Conservation (phyloP, 768 basidiomycete species). For the Russula brevipes region DNA sequence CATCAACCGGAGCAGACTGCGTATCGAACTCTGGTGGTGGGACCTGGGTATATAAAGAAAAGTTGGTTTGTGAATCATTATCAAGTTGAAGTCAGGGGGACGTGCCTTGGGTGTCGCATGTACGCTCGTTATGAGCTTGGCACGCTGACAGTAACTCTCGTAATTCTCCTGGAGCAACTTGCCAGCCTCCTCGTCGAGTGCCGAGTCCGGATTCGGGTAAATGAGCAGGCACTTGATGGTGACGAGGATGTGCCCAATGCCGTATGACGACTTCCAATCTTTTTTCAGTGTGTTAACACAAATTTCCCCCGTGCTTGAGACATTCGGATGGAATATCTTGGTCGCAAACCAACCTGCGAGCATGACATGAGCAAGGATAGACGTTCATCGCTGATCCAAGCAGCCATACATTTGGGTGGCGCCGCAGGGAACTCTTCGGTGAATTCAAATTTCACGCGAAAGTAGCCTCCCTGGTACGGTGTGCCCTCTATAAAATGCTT, state of each 20-base stretch:
- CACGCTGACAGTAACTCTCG: conserved; percentile 78
- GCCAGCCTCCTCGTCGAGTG: conserved; percentile 93
- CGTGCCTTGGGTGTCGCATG: conserved; percentile 79
- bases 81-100: background rate
- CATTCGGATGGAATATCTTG: conserved; percentile 97
- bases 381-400: background rate
- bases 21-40: conserved; percentile 61
- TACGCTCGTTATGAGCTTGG: conserved; percentile 83
- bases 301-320: conserved; percentile 84
- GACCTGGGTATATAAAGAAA: conserved; percentile 23
- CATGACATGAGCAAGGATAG: background rate
- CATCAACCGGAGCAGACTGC: conserved; percentile 29
- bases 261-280: conserved; percentile 90
- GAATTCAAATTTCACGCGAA: conserved; percentile 76
- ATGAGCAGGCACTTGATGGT: conserved; percentile 95
- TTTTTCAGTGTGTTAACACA: conserved; percentile 98
- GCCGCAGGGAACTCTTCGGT: conserved; percentile 90
- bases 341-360: conserved; percentile 77
- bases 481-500: conserved; percentile 46
- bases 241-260: conserved; percentile 85
- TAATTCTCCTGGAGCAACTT: conserved; percentile 89
- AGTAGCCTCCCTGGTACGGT: conserved; percentile 69
- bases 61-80: background rate
- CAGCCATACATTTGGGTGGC: conserved; percentile 82
- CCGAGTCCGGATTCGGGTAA: conserved; percentile 95